Conservation (phyloP, 2,329 filamentous ascomycete genomes). For the Hypoxylon sp. region DNA sequence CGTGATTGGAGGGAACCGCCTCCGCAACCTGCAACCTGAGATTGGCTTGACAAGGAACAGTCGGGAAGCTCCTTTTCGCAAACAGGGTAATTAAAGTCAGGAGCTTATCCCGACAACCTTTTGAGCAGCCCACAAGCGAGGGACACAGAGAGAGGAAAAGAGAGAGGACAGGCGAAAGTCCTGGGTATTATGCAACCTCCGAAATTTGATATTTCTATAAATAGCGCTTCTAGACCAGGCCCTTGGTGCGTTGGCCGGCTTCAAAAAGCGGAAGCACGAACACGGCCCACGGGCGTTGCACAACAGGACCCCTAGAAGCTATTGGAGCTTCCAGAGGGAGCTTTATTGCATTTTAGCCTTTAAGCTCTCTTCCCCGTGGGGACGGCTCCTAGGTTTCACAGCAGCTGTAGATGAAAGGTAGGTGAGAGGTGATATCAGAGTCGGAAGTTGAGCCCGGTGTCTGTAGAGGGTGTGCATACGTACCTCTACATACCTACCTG, state of each 20-base stretch:
- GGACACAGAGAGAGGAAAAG: neutral
- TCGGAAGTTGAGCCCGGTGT: constrained; percentile 19
- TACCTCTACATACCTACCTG: neutral
- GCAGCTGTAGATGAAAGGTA: constrained; percentile 18
- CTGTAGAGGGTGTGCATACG: neutral
- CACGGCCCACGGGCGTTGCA: constrained; percentile 4
- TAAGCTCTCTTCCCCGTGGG: constrained; percentile 36
- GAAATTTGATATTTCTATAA: constrained; percentile 29
- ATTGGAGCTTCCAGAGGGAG: constrained; percentile 8
- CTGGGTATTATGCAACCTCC: constrained; percentile 16
- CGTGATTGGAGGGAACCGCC: constrained; percentile 5
- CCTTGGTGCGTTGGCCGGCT: constrained; percentile 5
- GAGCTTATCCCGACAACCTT: constrained; percentile 21
- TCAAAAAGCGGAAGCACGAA: constrained; percentile 14
- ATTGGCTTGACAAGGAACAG: constrained; percentile 15
- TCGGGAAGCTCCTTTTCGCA: constrained; percentile 15
- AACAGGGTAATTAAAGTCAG: constrained; percentile 3
- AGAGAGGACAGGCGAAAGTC: neutral
- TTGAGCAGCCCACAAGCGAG: neutral
- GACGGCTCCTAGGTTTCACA: constrained; percentile 26
- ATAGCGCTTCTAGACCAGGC: constrained; percentile 13
- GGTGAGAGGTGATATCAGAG: constrained; percentile 11
- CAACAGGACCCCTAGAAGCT: constrained; percentile 1
- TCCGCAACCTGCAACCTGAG: constrained; percentile 18
- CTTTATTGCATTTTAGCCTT: constrained; percentile 33